Conservation (phyloP, 768 basidiomycete species). For the Termitomyces sp. region DNA sequence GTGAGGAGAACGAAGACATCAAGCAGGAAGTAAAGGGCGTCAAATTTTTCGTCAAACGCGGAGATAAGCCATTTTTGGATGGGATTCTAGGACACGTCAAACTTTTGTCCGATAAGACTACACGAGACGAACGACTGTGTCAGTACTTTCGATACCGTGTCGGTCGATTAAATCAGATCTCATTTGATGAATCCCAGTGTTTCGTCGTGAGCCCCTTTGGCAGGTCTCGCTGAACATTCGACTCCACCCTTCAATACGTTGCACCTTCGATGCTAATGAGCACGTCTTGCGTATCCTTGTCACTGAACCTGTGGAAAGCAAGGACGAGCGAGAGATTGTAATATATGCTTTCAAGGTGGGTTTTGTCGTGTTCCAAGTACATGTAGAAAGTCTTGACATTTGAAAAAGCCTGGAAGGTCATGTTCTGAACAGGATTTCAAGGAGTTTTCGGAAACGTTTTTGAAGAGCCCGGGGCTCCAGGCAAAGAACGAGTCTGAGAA, state of each 20-base stretch:
- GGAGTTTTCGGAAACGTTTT: conserved; percentile 41
- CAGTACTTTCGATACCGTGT: conserved; percentile 15
- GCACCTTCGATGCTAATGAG: conserved; percentile 51
- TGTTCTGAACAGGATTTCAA: conserved; percentile 50
- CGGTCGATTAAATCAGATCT: neutral
- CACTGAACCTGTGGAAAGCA: conserved; percentile 37
- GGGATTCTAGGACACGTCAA: conserved; percentile 60
- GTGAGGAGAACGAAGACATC: conserved; percentile 60
- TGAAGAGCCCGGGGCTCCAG: conserved; percentile 30
- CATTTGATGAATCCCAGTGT: conserved; percentile 34
- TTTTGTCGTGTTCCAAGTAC: neutral
- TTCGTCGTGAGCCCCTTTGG: conserved; percentile 65
- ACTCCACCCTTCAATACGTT: conserved; percentile 48
- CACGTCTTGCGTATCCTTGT: conserved; percentile 48
- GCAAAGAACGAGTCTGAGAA: neutral
- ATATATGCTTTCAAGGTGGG: conserved; percentile 63
- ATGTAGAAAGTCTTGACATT: conserved; percentile 8
- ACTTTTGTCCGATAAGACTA: conserved; percentile 39
- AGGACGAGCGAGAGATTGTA: conserved; percentile 35
- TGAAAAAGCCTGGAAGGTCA: conserved; percentile 33
- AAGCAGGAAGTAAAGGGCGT: conserved; percentile 53
- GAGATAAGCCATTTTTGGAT: conserved; percentile 48
- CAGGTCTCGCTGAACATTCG: conserved; percentile 66
- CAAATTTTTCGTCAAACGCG: conserved; percentile 54
- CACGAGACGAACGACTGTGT: conserved; percentile 42